Base-by-base conservation (phyloP, 2,329 filamentous ascomycete species). In the Fusarium albosuccineum region DNA sequence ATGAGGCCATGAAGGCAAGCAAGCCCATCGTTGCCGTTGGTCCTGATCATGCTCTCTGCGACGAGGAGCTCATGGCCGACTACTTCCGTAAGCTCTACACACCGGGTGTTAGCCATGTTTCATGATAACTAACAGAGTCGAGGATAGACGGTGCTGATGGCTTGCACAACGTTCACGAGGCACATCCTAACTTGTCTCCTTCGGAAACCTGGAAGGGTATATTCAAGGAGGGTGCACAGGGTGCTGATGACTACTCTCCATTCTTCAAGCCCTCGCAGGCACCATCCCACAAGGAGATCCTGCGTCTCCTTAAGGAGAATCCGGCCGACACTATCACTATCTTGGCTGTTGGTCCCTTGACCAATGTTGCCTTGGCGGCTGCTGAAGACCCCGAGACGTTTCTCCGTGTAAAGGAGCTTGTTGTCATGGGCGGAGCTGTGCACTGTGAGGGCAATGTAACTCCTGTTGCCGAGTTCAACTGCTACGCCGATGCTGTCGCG, bases 361-460 rank as follows among this genome's bases (percentile, higher is more conserved):
- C 96, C n/a, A 99, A 97, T 76, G 82, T 97, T 30, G 96, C 96
- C 1, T 80, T 97, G 27, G 96, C 96, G 4, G 94, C 96, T 3
- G 90, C 93, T 13, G 89, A 93, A 73, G 95, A 98, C 70, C 91
- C 94, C 0, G 93, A 95, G 78, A 91, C 94, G 0, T 97, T 99
- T 78, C 84, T 99, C 57, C 89, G 89, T 42, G 92, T 90, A 49
- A 97, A 97, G 78, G 94, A 98, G 79, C 87, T 99, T 4, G 91
- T 97, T 5, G 92, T 97, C 46, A 99, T 99, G 96, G 96, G 95
- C 61, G 96, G 96, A 62, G 90, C 92, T 26, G 87, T 99, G 55
- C 85, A 92, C 61, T 82, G 89, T 44, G 86, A 89, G 51, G 96
- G 96, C 70, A 99, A 99, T 78, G 89, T 92, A 74, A 90, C 89